Conservation (phyloP, 805 yeast species). For the Cyberlindnera sargentensis region DNA sequence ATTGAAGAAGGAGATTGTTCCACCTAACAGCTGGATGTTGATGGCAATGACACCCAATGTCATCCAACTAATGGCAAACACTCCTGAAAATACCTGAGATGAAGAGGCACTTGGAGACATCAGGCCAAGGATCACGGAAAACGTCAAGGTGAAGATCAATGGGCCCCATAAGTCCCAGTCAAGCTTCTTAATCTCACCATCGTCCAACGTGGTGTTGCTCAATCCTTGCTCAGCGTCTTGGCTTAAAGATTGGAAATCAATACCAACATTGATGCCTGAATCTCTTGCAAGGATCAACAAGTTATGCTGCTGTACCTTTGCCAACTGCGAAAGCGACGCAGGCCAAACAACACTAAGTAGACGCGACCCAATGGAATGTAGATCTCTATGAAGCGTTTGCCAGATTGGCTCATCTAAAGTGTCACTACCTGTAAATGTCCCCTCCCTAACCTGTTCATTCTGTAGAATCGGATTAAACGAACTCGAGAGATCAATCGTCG, state of each 20-base stretch:
- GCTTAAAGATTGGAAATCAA: conserved; percentile 23
- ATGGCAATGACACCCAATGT: conserved; percentile 54
- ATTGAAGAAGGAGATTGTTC: conserved; percentile 55
- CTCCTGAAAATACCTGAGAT: conserved; percentile 56
- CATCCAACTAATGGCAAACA: conserved; percentile 57
- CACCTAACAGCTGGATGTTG: conserved; percentile 57
- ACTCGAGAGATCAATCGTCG: conserved; percentile 26
- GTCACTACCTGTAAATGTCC: conserved; percentile 50
- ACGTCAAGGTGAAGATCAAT: conserved; percentile 48
- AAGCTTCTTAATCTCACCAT: conserved; percentile 22
- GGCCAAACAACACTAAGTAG: conserved; percentile 39
- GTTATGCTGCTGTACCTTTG: conserved; percentile 26
- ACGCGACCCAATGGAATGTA: conserved; percentile 36
- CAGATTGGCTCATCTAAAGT: conserved; percentile 66
- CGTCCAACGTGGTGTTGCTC: conserved; percentile 16
- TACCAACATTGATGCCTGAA: conserved; percentile 25
- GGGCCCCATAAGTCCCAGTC: conserved; percentile 76
- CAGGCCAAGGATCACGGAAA: conserved; percentile 39
- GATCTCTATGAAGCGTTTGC: conserved; percentile 44
- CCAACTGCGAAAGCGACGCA: conserved; percentile 23
- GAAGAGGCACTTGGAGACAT: conserved; percentile 25
- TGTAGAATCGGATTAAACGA: conserved; percentile 26
- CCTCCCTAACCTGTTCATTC: conserved; percentile 24
- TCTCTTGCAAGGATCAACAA: conserved; percentile 23
- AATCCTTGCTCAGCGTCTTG: conserved; percentile 23